Conservation (phyloP, 148 eudicot species). For the Selenicereus undatus region DNA sequence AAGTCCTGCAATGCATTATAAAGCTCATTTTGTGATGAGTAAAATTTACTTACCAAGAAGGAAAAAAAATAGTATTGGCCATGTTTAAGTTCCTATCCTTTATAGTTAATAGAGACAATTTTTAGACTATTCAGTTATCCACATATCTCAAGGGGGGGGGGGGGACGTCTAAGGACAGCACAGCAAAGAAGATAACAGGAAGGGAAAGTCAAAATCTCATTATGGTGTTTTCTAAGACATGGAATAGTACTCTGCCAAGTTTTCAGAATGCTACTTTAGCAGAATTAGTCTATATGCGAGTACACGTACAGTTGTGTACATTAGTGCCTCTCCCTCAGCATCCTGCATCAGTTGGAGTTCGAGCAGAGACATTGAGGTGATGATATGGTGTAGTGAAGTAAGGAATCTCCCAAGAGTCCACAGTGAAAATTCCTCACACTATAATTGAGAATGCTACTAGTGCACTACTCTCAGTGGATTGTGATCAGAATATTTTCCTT, state of each 20-base stretch:
- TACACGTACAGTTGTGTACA: background rate
- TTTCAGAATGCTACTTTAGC: background rate
- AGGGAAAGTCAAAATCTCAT: background rate
- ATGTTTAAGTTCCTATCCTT: too few relatives aligned
- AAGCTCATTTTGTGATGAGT: too few relatives aligned
- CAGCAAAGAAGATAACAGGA: background rate
- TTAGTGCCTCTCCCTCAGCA: background rate
- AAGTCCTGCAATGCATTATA: too few relatives aligned
- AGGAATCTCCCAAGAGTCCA: conserved; percentile 13
- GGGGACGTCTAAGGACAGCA: too few relatives aligned
- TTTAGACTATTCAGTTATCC: too few relatives aligned
- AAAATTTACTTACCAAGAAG: too few relatives aligned
- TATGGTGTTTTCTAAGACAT: background rate
- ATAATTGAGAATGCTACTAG: conserved; percentile 23
- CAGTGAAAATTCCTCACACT: conserved; percentile 18
- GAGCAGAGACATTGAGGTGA: background rate
- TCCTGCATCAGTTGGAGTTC: background rate
- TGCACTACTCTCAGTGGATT: conserved; percentile 11
- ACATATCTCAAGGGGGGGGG: too few relatives aligned
- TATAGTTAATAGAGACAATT: too few relatives aligned
- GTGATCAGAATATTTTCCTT: conserved; percentile 23
- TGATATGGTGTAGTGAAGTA: background rate
- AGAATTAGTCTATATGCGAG: background rate
- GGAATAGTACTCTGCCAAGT: background rate
- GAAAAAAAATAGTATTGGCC: too few relatives aligned